Evolutionary conservation across 352 stramenopile genomes (phyloP), one percentile per base, ranked within the genome.

Genomic region (Globisporangium abappressorium): DNA sequence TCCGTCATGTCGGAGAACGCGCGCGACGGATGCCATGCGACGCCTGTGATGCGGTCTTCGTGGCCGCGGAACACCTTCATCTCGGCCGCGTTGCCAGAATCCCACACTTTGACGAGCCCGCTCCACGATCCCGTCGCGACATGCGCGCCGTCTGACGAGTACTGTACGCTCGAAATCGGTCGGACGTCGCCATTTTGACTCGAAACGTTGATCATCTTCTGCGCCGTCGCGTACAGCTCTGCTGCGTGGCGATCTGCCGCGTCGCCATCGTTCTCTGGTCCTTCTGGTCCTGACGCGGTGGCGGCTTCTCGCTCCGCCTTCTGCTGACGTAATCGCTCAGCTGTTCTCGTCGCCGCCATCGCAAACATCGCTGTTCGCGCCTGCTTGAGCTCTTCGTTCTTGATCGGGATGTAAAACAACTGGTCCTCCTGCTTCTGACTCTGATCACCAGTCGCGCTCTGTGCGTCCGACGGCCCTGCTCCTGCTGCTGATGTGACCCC

Each of bases 181-280:
- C 97, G 79, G 26, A 94, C 87, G 74, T 98, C 97, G 34, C 89
- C 97, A 71, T 98, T 98, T 69, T 99, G 97, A 71, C 94, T 98
- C 47, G 89, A 91, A 57, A 97, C 76, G 62, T 98, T 90, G 6
- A 82, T 81, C 73, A 98, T 91, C 62, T 85, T 84, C 30, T 82
- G 57, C 11, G 80, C 71, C 5, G 84, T 88, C 38, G 87, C 76
- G 73, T 98, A 98, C 24, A 97, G 76, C 64, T 85, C 69, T 12
- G 85, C 80, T 41, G 90, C 96, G 24, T 83, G 75, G n/a, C 64
- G 82, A 46, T 93, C 88, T 12, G 74, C 43, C 9, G 69, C 71
- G 22, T 84, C 66, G 24, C 88, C 81, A 20, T 82, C 58, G 34
- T 89, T 76, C 15, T 89, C 79, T 7, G 54, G 28, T 59, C 12